Conservation (phyloP, 106 monocot genomes). For the Allium fistulosum region DNA sequence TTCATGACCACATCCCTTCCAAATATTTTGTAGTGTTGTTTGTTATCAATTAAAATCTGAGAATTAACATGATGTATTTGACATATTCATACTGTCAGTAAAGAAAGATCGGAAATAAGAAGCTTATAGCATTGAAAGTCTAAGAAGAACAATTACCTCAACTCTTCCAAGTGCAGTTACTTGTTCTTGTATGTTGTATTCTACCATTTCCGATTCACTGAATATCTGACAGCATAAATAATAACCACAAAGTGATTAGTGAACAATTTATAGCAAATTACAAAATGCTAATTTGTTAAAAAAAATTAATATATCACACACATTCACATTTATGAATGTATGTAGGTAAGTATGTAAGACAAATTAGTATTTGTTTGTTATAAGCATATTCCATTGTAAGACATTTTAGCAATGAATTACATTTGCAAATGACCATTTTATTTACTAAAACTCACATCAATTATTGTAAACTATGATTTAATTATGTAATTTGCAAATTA, state of each 20-base stretch:
- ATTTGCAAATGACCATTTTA: too few relatives aligned
- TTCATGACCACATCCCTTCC: constrained; percentile 36
- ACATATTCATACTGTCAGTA: not conserved
- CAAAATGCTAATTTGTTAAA: not conserved
- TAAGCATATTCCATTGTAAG: too few relatives aligned
- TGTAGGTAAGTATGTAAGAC: too few relatives aligned
- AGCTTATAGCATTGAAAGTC: not conserved
- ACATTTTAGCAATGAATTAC: too few relatives aligned
- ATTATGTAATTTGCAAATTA: too few relatives aligned
- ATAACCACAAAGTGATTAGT: not conserved
- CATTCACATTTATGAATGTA: too few relatives aligned
- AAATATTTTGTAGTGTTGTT: constrained; percentile 56
- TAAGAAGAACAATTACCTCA: constrained; percentile 24
- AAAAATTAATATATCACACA: not conserved
- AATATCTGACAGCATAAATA: constrained; percentile 26
- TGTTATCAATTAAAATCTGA: constrained; percentile 63
- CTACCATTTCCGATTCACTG: constrained; percentile 51
- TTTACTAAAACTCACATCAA: too few relatives aligned
- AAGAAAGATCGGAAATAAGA: not conserved
- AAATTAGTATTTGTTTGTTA: too few relatives aligned
- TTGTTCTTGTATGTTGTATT: constrained; percentile 46
- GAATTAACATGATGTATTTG: not conserved
- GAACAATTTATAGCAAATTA: not conserved
- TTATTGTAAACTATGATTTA: too few relatives aligned
- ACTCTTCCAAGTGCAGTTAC: constrained; percentile 29